Conservation (phyloP, 768 basidiomycete genomes). For the Psilocybe cubensis region DNA sequence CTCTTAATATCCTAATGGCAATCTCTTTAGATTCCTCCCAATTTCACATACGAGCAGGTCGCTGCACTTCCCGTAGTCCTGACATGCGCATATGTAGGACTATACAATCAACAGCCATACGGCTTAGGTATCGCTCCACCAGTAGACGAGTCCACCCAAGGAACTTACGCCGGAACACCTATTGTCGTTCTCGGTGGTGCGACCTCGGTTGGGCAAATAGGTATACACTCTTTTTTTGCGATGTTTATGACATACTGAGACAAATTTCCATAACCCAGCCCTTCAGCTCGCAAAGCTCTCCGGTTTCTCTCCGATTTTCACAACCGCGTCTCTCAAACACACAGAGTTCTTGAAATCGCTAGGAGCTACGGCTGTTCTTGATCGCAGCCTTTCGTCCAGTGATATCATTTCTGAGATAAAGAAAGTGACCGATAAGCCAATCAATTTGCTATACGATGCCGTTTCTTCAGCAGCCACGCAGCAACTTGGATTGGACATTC, state of each 20-base stretch:
- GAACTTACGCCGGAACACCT: slow-evolving; percentile 46
- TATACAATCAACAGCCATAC: slow-evolving; percentile 42
- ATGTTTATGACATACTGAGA: background rate
- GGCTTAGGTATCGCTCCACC: slow-evolving; percentile 46
- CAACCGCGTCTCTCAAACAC: slow-evolving; percentile 36
- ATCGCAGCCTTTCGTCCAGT: slow-evolving; percentile 23
- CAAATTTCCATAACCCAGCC: background rate
- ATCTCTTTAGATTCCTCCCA: slow-evolving; percentile 37
- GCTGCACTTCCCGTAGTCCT: slow-evolving; percentile 51
- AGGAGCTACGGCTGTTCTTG: slow-evolving; percentile 44
- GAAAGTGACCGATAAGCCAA: slow-evolving; percentile 20
- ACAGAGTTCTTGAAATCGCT: slow-evolving; percentile 34
- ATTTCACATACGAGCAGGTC: slow-evolving; percentile 44
- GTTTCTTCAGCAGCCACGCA: slow-evolving; percentile 26
- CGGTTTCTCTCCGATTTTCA: slow-evolving; percentile 46
- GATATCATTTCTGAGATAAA: slow-evolving; percentile 23
- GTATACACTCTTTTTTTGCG: background rate
- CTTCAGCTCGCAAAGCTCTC: slow-evolving; percentile 39
- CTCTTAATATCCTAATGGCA: slow-evolving; percentile 29
- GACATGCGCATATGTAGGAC: slow-evolving; percentile 48
- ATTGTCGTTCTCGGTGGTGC: slow-evolving; percentile 30
- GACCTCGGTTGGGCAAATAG: slow-evolving; percentile 7
- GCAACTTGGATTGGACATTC: slow-evolving; percentile 25
- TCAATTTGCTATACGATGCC: slow-evolving; percentile 30
- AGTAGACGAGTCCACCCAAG: slow-evolving; percentile 24